Evolutionary conservation across 495 filamentous ascomycete species (phyloP), one percentile per base, ranked within the genome.

Genomic region (Paragyromitra xinjiangensis): DNA sequence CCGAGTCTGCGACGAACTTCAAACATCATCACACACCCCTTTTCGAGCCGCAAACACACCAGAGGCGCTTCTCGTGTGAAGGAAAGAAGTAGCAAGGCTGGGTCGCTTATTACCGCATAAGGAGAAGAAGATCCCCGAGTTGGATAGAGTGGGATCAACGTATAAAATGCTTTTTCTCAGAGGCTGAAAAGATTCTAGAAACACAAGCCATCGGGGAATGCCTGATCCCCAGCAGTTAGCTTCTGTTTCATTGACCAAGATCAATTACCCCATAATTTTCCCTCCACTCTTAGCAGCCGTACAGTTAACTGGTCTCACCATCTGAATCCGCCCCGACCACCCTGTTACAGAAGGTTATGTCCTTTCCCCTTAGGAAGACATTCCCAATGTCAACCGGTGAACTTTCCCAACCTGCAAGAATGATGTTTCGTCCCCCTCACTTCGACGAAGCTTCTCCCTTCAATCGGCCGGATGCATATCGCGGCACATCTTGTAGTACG

Each of bases 341-440:
- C 24, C 45, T 29, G 65, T 69, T 69, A 56, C 65, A 58, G 65
- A 58, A 58, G 50, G 14, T 37, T 72, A 11, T 22, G 34, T 16
- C n/a, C 14, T 37, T 16, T 56, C 69, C 61, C 69, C 59, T 72
- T 63, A 19, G 69, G 55, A 39, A 37, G 16, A 12, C 44, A 39
- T 53, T 62, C 48, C 40, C 45, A 55, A 40, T 71, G 59, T 58
- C 45, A 22, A 64, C 19, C 58, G 29, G 16, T 74, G 72, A 75
- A 40, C 26, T 42, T 64, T 24, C 44, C 69, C 19, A 71, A 24
- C 29, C 51, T 59, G 69, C 51, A 48, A 40, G 69, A 63, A 65
- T 65, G 51, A 55, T 77, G 74, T 77, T 77, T 77, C 74, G 61
- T 48, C 45, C 58, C 71, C 56, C 66, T 19, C 48, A 7, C 45